phyloP scores from a whole-genome alignment of 78 protist genomes.

The Anaeramoeba flamelloides region DNA sequence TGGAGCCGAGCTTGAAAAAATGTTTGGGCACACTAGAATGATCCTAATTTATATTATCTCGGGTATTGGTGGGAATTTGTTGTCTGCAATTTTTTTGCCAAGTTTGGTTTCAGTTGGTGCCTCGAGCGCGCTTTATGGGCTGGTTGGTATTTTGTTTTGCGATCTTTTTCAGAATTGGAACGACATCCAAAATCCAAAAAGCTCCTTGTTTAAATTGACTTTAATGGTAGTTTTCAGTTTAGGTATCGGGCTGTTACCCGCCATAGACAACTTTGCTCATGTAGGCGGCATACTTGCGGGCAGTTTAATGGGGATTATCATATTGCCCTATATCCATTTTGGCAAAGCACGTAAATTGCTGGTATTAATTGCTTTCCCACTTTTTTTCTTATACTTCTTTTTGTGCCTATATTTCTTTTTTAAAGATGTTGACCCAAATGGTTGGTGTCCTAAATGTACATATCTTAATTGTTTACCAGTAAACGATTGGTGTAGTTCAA shows the following conservation, averaged over 20 bases:
- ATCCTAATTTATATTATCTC: neutral
- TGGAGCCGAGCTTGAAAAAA: neutral
- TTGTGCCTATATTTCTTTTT: too few species aligned
- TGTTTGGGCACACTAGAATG: neutral
- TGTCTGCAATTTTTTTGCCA: neutral
- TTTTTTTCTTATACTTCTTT: too few species aligned
- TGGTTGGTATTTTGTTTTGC: neutral
- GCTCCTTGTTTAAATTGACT: neutral
- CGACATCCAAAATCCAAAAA: neutral
- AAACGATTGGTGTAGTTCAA: too few species aligned
- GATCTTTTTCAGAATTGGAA: slow-evolving; percentile 1
- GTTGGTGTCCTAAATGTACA: too few species aligned
- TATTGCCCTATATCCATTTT: too few species aligned
- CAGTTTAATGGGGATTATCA: neutral
- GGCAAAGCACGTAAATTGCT: too few species aligned
- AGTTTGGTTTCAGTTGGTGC: neutral
- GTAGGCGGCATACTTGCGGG: slow-evolving; percentile 11
- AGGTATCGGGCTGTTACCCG: slow-evolving; percentile 2
- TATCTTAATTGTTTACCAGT: too few species aligned
- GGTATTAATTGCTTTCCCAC: too few species aligned
- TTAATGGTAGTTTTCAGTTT: neutral
- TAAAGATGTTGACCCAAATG: too few species aligned
- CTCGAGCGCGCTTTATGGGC: neutral
- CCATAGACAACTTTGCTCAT: slow-evolving; percentile 12
- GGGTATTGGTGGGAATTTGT: slow-evolving; percentile 8